Evolutionary conservation across 495 filamentous ascomycete species (phyloP).

Genomic region (Neurospora sublineolata): DNA sequence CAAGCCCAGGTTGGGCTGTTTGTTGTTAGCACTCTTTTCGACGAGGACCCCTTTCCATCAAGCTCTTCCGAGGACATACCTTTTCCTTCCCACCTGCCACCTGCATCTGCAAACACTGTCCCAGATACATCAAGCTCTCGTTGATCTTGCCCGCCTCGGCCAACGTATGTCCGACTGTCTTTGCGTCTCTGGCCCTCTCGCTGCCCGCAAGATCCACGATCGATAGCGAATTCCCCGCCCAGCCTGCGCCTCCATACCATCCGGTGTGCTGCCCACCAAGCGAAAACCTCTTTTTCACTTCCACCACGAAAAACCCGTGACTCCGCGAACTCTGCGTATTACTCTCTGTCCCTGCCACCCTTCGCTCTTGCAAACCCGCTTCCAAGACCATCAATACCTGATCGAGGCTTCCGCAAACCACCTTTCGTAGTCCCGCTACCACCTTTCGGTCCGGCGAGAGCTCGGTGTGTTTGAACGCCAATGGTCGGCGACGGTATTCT

Average conservation of each 20-base stretch:
- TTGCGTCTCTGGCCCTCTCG: constrained; percentile 83
- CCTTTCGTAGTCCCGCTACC: constrained; percentile 82
- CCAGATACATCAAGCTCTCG: constrained; percentile 93
- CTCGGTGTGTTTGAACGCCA: constrained; percentile 85
- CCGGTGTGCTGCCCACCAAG: constrained; percentile 32
- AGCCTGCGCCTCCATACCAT: constrained; percentile 38
- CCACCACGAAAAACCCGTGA: constrained; percentile 93
- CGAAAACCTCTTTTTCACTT: constrained; percentile 66
- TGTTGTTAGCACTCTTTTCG: constrained; percentile 17
- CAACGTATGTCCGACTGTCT: constrained; percentile 83
- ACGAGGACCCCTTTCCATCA: background rate
- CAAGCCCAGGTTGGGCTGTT: constrained; percentile 67
- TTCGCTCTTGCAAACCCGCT: constrained; percentile 73
- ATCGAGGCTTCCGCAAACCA: constrained; percentile 72
- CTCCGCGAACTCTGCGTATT: constrained; percentile 83
- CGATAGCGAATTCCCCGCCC: constrained; percentile 72
- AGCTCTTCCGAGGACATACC: constrained; percentile 33
- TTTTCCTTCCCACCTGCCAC: constrained; percentile 62
- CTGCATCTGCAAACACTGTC: constrained; percentile 95
- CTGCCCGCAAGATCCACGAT: constrained; percentile 92
- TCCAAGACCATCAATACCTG: constrained; percentile 89
- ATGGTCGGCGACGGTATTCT: constrained; percentile 56
- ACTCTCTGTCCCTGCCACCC: constrained; percentile 79
- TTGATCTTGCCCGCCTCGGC: constrained; percentile 97
- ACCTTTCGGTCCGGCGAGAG: constrained; percentile 75